Conservation (phyloP, 768 basidiomycete genomes). For the Mycena capillaripes region DNA sequence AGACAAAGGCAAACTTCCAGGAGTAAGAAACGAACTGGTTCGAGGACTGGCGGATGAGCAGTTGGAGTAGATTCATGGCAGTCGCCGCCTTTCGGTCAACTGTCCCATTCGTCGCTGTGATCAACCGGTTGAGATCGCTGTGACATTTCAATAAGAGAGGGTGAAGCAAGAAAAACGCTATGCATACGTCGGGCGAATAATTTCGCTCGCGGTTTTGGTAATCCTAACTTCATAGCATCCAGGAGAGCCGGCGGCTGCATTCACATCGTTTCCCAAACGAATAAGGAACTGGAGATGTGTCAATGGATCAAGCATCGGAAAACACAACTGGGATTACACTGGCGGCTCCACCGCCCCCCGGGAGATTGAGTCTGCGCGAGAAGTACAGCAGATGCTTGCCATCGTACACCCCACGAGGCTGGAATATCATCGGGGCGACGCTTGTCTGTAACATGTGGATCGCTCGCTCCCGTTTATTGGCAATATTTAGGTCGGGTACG, state of each 20-base stretch:
- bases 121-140: conserved; percentile 47
- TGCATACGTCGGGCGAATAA: conserved; percentile 53
- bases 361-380: conserved; percentile 44
- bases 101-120: conserved; percentile 23
- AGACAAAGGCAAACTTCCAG: neutral
- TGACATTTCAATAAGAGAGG: neutral
- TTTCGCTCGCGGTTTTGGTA: conserved; percentile 53
- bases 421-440: conserved; percentile 51
- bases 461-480: conserved; percentile 46
- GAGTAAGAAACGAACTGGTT: conserved; percentile 55
- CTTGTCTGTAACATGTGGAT: conserved; percentile 57
- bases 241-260: conserved; percentile 35
- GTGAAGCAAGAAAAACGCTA: neutral
- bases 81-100: conserved; percentile 45
- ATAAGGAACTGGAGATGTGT: conserved; percentile 50
- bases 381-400: conserved; percentile 59
- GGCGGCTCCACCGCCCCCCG: conserved; percentile 43
- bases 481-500: conserved; percentile 39
- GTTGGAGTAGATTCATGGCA: conserved; percentile 62
- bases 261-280: conserved; percentile 44
- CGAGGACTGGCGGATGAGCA: conserved; percentile 61
- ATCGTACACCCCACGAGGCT: conserved; percentile 62
- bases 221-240: conserved; percentile 50
- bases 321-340: conserved; percentile 24
- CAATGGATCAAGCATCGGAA: neutral